Conservation (phyloP, 768 basidiomycete genomes). For the Amanita polypyramis region DNA sequence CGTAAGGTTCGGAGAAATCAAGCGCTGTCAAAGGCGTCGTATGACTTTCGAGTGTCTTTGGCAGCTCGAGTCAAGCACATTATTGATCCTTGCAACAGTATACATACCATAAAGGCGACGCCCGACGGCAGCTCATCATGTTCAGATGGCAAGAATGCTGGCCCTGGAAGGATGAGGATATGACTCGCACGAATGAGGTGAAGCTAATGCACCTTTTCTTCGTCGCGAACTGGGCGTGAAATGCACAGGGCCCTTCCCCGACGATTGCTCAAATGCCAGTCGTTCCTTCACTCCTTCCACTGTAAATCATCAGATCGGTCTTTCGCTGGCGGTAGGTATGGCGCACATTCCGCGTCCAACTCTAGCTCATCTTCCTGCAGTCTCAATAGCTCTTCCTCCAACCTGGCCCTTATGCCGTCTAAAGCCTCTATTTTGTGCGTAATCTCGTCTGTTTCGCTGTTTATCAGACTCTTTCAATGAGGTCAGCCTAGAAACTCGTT, state of each 20-base stretch:
- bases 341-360: conserved; percentile 89
- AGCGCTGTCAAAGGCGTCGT: conserved; percentile 75
- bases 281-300: conserved; percentile 88
- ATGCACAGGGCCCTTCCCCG: conserved; percentile 25
- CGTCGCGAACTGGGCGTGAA: conserved; percentile 53
- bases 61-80: not conserved
- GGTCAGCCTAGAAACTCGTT: not conserved
- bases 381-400: conserved; percentile 76
- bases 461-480: conserved; percentile 59
- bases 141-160: conserved; percentile 93
- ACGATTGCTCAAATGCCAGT: conserved; percentile 56
- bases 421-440: conserved; percentile 82
- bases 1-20: conserved; percentile 96
- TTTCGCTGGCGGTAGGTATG: not conserved
- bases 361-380: conserved; percentile 94
- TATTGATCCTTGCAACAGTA: conserved; percentile 5
- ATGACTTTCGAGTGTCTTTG: conserved; percentile 77
- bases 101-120: conserved; percentile 88
- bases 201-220: conserved; percentile 43
- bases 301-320: conserved; percentile 19
- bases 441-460: conserved; percentile 82
- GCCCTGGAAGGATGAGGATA: conserved; percentile 37
- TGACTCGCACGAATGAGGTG: conserved; percentile 1
- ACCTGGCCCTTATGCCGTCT: conserved; percentile 66
- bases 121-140: conserved; percentile 92